These are phyloP conservation scores for Ceratocystis papillata DNA, from an alignment of 2,329 filamentous ascomycete species.

Conservation along the genomic window DNA sequence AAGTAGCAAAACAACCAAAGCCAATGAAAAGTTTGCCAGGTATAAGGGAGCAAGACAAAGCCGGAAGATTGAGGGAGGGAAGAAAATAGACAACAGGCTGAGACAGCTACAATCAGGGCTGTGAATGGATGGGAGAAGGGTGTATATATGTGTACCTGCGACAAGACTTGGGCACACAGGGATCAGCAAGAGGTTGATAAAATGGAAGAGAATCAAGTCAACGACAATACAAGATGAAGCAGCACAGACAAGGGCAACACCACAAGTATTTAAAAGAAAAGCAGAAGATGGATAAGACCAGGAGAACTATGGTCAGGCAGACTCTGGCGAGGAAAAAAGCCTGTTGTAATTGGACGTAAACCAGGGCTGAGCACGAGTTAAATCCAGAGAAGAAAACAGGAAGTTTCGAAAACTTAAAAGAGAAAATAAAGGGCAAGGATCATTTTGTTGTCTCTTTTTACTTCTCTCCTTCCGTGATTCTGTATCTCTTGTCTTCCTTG, in stretches of 20 bases:
- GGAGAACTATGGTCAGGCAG: background rate
- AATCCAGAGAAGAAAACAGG: background rate
- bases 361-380: background rate
- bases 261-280: conserved; percentile 2
- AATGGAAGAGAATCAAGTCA: background rate
- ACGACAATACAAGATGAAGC: background rate
- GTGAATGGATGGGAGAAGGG: background rate
- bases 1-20: background rate
- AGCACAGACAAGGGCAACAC: background rate
- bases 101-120: background rate
- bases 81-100: background rate
- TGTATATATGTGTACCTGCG: background rate
- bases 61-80: background rate
- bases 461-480: no score
- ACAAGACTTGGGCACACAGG: background rate
- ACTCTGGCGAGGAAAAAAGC: background rate
- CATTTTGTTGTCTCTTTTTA: background rate
- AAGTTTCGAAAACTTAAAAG: conserved; percentile 13
- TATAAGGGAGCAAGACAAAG: background rate
- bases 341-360: background rate
- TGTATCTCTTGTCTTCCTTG: background rate
- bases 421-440: conserved; percentile 14
- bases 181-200: background rate
- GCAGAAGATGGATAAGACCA: background rate
- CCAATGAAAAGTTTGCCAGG: background rate